Conservation (phyloP, 306 rosid species). For the Inga laurina region DNA sequence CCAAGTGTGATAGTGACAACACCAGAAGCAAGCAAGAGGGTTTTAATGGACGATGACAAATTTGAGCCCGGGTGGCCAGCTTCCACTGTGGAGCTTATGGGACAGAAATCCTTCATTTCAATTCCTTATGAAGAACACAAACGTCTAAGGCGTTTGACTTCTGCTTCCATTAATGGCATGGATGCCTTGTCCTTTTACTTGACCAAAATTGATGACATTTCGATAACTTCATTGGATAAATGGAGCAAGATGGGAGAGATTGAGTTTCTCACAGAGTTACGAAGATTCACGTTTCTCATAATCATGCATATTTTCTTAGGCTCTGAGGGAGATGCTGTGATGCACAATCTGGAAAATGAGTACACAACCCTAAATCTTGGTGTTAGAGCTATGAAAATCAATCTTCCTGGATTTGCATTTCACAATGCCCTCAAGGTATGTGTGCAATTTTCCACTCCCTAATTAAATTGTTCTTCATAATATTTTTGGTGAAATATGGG, state of each 20-base stretch:
- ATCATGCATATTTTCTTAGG: slow-evolving; percentile 72
- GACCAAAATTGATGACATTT: slow-evolving; percentile 51
- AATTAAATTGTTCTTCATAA: too few species aligned
- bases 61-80: slow-evolving; percentile 77
- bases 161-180: slow-evolving; percentile 74
- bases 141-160: slow-evolving; percentile 70
- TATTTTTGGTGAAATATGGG: too few species aligned
- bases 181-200: slow-evolving; percentile 65
- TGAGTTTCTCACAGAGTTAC: slow-evolving; percentile 59
- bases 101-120: slow-evolving; percentile 65
- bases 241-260: slow-evolving; percentile 62
- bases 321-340: slow-evolving; percentile 52
- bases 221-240: slow-evolving; percentile 49
- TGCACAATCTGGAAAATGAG: slow-evolving; percentile 67
- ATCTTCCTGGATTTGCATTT: slow-evolving; percentile 80
- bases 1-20: slow-evolving; percentile 77
- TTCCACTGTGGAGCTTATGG: slow-evolving; percentile 67
- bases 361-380: slow-evolving; percentile 68
- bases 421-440: slow-evolving; percentile 65
- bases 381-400: slow-evolving; percentile 74
- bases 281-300: slow-evolving; percentile 70
- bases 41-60: slow-evolving; percentile 72
- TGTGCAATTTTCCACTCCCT: background rate
- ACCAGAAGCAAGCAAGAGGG: slow-evolving; percentile 57
- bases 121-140: slow-evolving; percentile 72